These are phyloP conservation scores for Trichoderma gamsii DNA, from an alignment of 495 filamentous ascomycete species.

Conservation along the genomic window DNA sequence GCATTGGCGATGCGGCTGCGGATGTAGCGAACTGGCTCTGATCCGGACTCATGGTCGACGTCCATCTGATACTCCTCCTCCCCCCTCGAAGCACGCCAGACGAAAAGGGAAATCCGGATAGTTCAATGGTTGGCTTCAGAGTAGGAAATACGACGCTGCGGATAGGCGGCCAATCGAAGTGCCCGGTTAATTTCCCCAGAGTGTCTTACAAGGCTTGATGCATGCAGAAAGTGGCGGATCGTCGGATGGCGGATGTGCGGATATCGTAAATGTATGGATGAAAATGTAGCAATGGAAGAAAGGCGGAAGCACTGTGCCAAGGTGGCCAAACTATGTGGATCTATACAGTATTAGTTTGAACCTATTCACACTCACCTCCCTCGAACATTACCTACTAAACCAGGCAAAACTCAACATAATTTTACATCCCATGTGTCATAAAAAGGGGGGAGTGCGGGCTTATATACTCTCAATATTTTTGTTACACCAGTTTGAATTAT, in stretches of 20 bases:
- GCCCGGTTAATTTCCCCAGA: background rate
- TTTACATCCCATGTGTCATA: background rate
- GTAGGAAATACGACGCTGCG: constrained; percentile 1
- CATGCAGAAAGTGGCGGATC: background rate
- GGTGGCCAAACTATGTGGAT: background rate
- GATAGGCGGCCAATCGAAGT: background rate
- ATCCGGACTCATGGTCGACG: background rate
- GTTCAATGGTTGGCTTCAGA: background rate
- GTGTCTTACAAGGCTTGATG: background rate
- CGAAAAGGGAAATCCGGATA: background rate
- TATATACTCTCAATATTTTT: background rate
- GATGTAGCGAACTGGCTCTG: constrained; percentile 19
- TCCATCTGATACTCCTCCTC: constrained; percentile 8
- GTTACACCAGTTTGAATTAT: background rate
- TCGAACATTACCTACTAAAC: background rate
- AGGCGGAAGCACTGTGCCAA: constrained; percentile 3
- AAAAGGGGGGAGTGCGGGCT: background rate
- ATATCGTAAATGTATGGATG: background rate
- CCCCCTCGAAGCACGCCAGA: too few relatives aligned
- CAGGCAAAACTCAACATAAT: too few relatives aligned
- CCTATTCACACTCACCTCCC: background rate
- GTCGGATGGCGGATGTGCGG: constrained; percentile 8
- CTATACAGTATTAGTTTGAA: background rate
- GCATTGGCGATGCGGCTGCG: constrained; percentile 37
- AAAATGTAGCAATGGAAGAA: background rate